Evolutionary conservation across 306 rosid genomes (phyloP), one percentile per base, ranked within the genome.

Genomic region (Cucumis sativus): DNA sequence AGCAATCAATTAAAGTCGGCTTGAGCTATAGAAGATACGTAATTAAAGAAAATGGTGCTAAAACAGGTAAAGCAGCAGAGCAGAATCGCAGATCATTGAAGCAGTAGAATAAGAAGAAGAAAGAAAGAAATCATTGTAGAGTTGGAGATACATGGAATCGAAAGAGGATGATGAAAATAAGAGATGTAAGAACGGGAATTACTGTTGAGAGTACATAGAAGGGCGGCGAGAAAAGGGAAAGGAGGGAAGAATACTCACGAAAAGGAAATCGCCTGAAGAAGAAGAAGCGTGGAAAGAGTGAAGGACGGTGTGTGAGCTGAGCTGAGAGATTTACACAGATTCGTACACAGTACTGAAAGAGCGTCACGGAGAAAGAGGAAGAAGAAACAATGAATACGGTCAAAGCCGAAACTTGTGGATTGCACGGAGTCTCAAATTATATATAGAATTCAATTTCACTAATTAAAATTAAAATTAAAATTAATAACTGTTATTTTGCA

Each of bases 371-470:
- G 90, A 83, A 87, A 85, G 91, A 80, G 45, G 81, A 52, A 51
- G 84, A 39, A 82, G 83, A 54, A 69, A 15, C 35, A 58, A 33
- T 40, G 70, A 30, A 66, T 61, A 57, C 69, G 87, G 91, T 90
- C 87, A 85, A 88, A 83, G 84, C 59, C 80, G 80, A 84, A 78
- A 82, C 90, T 82, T 73, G 81, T 76, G 17, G 69, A 74, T 57
- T 51, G 88, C 82, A 83, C 85, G 84, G 80, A 81, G 74, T 84
- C 68, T 79, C 78, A 87, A 86, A 81, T 86, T 90, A 92, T 87
- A 90, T 88, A 90, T 88, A 92, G 97, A 87, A 64, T 30, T 8
- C 0, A 75, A 45, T 74, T 81, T 88, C 89, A 88, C 97, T 67
- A 20, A 83, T 43, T 79, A 84, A 82, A 79, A 82, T n/a, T 79